Base-by-base conservation (phyloP, 371 early-diverging fungal genomes). In the Mucor irregularis region DNA sequence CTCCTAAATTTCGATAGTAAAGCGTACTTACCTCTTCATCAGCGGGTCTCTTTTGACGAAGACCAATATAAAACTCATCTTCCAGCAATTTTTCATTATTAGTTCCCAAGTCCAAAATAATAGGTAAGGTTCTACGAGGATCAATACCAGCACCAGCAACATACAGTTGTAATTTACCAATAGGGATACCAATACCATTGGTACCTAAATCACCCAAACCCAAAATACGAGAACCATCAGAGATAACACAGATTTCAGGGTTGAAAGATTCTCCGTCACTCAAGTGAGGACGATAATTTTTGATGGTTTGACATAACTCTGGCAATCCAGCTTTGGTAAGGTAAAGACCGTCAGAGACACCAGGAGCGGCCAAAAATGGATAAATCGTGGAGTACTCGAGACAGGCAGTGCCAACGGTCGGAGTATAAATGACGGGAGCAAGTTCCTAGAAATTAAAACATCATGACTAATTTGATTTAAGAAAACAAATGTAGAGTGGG, bases 171-270 rank as follows among this genome's bases (percentile, higher is more conserved):
- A 95, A 84, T 62, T 95, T 96, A 42, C 95, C 96, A 26, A 95
- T 88, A 8, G 95, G 93, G 58, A 96, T 96, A 28, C 91, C 93
- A 87, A 95, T 93, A 26, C 97, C 97, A 61, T 90, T 90, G 11
- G 92, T 79, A 61, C 95, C 95, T 24, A 94, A 78, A 72, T 95
- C 96, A 35, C 96, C 96, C 17, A 96, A 74, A 11, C 97, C 97
- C 28, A 96, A 85, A 48, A 96, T 94, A 54, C 95, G 90, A 34
- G 92, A 91, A 21, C 96, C 95, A 69, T 96, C 95, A 16, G 96
- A 92, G 62, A 96, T 92, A 50, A 96, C 97, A 24, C 90, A 83
- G 59, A 95, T 93, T 54, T 90, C 82, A 14, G 80, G 90, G 29
- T 68, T 70, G 56, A 72, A 82, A 1, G 72, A 43, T n/a, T 40